These are phyloP conservation scores for Apiospora pterosperma DNA, from an alignment of 2,329 filamentous ascomycete genomes.

Conservation along the genomic window DNA sequence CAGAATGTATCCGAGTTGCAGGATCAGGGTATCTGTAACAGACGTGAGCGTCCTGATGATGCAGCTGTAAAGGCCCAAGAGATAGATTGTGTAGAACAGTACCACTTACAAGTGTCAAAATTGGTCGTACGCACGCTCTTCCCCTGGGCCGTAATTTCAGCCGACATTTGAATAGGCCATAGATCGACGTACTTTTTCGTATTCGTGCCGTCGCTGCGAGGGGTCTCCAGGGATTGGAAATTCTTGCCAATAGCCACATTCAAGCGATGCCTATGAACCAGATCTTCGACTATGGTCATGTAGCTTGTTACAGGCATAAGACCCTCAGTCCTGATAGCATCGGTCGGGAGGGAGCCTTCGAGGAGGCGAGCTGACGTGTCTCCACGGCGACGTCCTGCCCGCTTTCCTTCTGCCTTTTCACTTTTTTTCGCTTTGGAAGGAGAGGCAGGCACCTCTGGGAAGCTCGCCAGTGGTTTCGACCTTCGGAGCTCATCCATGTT, in stretches of 20 bases:
- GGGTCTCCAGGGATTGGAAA: slow-evolving; percentile 73
- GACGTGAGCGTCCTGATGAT: slow-evolving; percentile 12
- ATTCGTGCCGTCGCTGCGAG: slow-evolving; percentile 53
- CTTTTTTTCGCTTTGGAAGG: slow-evolving; percentile 28
- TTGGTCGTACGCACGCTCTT: slow-evolving; percentile 77
- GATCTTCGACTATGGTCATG: slow-evolving; percentile 77
- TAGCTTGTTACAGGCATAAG: slow-evolving; percentile 72
- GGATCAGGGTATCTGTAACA: slow-evolving; percentile 66
- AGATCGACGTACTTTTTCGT: slow-evolving; percentile 79
- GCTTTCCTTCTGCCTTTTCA: slow-evolving; percentile 28
- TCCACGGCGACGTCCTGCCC: slow-evolving; percentile 37
- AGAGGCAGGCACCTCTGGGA: slow-evolving; percentile 47
- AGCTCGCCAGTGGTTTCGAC: slow-evolving; percentile 51
- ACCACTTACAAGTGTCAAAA: slow-evolving; percentile 75
- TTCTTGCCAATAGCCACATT: slow-evolving; percentile 84
- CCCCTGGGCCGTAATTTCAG: slow-evolving; percentile 67
- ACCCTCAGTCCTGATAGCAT: slow-evolving; percentile 63
- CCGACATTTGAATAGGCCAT: slow-evolving; percentile 93
- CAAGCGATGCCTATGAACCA: slow-evolving; percentile 72
- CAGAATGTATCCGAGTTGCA: slow-evolving; percentile 82
- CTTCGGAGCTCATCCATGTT: slow-evolving; percentile 73
- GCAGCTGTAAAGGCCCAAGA: neutral
- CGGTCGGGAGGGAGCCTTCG: slow-evolving; percentile 62
- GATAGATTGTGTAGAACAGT: neutral
- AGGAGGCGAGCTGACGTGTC: slow-evolving; percentile 55